Evolutionary conservation across 164 flowering plant species (phyloP).

Genomic region (Dillenia suffruticosa): DNA sequence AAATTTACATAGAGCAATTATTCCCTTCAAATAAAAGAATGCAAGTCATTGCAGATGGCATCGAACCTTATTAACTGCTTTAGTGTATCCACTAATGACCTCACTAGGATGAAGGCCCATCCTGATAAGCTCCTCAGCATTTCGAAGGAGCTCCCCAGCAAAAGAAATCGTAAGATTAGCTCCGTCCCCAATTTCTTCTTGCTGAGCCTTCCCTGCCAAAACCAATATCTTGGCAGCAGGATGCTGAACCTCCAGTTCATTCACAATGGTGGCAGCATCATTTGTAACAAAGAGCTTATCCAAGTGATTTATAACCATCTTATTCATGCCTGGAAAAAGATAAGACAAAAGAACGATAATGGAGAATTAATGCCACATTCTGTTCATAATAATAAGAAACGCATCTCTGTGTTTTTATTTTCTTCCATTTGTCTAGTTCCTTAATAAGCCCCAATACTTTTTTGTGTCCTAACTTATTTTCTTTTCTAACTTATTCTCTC

Average conservation of each 20-base stretch:
- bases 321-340: constrained; percentile 74
- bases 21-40: neutral
- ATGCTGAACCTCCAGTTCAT: constrained; percentile 94
- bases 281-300: constrained; percentile 94
- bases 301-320: constrained; percentile 94
- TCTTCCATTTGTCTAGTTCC: no score
- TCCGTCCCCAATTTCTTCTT: constrained; percentile 97
- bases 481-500: no score
- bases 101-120: constrained; percentile 95
- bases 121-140: constrained; percentile 91
- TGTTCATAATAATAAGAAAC: no score
- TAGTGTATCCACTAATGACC: constrained; percentile 81
- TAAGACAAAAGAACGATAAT: neutral
- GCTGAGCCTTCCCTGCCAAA: constrained; percentile 91
- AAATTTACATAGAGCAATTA: neutral
- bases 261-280: constrained; percentile 94
- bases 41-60: neutral
- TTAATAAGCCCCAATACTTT: no score
- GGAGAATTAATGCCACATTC: neutral
- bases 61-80: constrained; percentile 71
- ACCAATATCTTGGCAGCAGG: constrained; percentile 96
- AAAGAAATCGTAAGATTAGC: constrained; percentile 85
- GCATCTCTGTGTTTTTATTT: no score
- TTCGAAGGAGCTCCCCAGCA: constrained; percentile 89
- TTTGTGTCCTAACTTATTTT: no score